Base-by-base conservation (phyloP, 116 monocot species). In the Iris pallida region DNA sequence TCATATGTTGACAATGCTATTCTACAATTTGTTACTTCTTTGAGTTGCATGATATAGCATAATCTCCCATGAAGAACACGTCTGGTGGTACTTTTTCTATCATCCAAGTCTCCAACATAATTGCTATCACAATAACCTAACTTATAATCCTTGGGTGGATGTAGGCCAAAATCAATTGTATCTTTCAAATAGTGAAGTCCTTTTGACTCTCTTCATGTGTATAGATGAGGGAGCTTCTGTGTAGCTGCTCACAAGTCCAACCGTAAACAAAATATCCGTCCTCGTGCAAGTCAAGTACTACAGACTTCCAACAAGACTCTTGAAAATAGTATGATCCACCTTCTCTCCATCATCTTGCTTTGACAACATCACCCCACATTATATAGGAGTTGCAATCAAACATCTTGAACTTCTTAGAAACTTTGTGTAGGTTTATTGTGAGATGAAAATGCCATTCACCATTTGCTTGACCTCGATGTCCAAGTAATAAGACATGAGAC, bases 261-360 rank as follows among this genome's bases (percentile, higher is more conserved):
- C 59, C 0, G 1, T 41, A 20, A 7, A 7, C 8, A 18, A 18
- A 59, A 59, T 30, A 13, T 7, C 59, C 5, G 59, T 6, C 40
- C 59, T 59, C 6, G 16, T 59, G 12, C 16, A 8, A 59, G 30
- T 59, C 30, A 59, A 41, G 59, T 59, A 62, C 16, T 15, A 15
- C n/a, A 62, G n/a, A 41, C 14, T 62, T 62, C 43, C 30, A 62
- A 62, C 45, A 5, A 59, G 20, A 20, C 59, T 59, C 12, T 59
- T 59, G 59, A 8, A 59, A 19, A 59, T 5, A 9, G 20, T 59
- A 15, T 16, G 8, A 59, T 59, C 59, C 19, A 59, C 13, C n/a
- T 20, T 53, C 53, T n/a, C 8, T 16, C 2, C 45, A 6, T 63
- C 45, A 8, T 41, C 59, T 0, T 30, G 4, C 20, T 20, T 59